Evolutionary conservation across 108 stramenopile genomes (phyloP).

Genomic region (Nitzschia putrida): DNA sequence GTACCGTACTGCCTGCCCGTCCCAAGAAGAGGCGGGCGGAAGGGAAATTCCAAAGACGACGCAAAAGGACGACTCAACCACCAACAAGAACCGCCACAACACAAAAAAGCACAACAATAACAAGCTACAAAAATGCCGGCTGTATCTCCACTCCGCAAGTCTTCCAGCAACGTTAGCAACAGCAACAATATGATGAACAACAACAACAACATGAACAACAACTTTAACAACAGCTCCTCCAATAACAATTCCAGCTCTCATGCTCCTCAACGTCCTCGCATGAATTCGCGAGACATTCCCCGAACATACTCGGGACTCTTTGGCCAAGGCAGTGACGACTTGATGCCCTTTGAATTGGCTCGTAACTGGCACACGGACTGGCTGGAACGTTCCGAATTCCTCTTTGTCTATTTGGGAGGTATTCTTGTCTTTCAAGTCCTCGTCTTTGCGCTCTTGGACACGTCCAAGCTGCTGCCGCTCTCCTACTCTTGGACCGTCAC

Average conservation of each 20-base stretch:
- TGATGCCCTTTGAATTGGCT: constrained; percentile 79
- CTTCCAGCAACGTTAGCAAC: no score
- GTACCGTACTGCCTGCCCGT: no score
- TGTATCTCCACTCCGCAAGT: no score
- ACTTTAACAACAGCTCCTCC: background rate
- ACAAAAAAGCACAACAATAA: no score
- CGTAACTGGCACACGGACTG: constrained; percentile 58
- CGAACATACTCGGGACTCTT: constrained; percentile 78
- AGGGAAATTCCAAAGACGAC: no score
- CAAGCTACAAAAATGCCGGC: no score
- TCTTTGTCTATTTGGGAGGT: constrained; percentile 64
- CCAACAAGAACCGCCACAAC: no score
- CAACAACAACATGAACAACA: constrained; percentile 5
- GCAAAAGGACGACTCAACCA: no score
- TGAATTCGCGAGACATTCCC: constrained; percentile 76
- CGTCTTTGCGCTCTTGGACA: constrained; percentile 41
- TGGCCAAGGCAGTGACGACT: constrained; percentile 56
- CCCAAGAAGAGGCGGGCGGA: no score
- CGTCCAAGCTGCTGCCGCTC: constrained; percentile 15
- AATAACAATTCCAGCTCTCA: no score
- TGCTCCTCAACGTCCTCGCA: constrained; percentile 51
- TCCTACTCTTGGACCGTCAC: constrained; percentile 71
- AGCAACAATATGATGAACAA: no score
- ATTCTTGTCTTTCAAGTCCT: constrained; percentile 57
- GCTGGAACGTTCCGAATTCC: constrained; percentile 48